A percentile compares a stretch with the other conserved stretches of the same genome.
Conservation (phyloP, 2,329 filamentous ascomycete species). For the Hymenoscyphus fraxineus region DNA sequence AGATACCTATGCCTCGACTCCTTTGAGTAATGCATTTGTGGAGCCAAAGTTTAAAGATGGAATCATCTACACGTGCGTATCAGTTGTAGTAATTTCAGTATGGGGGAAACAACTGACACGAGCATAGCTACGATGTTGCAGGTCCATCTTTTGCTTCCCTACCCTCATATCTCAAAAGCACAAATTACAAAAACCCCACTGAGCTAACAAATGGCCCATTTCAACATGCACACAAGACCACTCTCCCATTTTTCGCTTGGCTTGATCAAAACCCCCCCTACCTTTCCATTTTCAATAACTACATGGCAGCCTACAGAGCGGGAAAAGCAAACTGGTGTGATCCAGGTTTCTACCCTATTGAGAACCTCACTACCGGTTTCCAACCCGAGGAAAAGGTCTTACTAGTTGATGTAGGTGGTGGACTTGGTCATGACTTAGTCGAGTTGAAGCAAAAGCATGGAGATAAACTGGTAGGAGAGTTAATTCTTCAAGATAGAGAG, state of each 20-base stretch:
- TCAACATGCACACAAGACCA: constrained; percentile 36
- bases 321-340: constrained; percentile 39
- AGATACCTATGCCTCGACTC: neutral
- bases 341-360: constrained; percentile 29
- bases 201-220: constrained; percentile 35
- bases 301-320: constrained; percentile 39
- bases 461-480: neutral
- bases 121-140: constrained; percentile 36
- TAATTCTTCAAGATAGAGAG: constrained; percentile 20
- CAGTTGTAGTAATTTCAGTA: constrained; percentile 37
- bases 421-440: constrained; percentile 15
- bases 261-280: constrained; percentile 37
- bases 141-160: constrained; percentile 36
- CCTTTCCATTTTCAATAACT: constrained; percentile 36
- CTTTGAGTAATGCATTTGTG: neutral
- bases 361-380: constrained; percentile 21
- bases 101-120: neutral
- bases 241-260: constrained; percentile 38
- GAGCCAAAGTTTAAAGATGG: neutral
- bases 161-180: constrained; percentile 35
- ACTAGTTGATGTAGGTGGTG: constrained; percentile 20
- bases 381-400: constrained; percentile 10
- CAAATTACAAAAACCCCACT: constrained; percentile 32
- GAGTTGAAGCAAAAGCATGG: constrained; percentile 9
- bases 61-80: constrained; percentile 12